A percentile compares a stretch with the other conserved stretches of the same genome.
These are phyloP conservation scores for Asclepias syriaca DNA, from an alignment of 257 asterid species.

Conservation along the genomic window DNA sequence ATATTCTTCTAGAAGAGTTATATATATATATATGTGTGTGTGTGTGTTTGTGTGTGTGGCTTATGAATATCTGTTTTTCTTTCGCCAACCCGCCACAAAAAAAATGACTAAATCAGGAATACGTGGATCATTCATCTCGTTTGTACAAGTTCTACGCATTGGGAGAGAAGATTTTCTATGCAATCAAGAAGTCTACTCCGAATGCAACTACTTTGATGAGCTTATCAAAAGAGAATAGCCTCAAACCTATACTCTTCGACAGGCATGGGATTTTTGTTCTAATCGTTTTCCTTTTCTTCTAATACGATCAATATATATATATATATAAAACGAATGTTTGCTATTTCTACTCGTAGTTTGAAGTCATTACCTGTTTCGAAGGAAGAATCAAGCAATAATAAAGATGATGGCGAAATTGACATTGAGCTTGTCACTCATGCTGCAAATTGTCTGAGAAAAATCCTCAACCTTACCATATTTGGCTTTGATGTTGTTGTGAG, in stretches of 20 bases:
- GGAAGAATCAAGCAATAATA: constrained; percentile 24
- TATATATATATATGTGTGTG: not conserved
- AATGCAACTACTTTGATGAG: constrained; percentile 65
- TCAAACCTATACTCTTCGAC: constrained; percentile 76
- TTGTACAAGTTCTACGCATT: constrained; percentile 81
- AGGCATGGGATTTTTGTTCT: constrained; percentile 40
- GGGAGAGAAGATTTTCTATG: constrained; percentile 69
- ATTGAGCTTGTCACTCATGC: constrained; percentile 73
- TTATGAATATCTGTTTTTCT: not conserved
- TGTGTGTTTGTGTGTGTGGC: not conserved
- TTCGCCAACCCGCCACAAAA: not conserved
- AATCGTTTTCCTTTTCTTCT: not conserved
- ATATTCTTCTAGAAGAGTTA: no score
- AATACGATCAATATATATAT: not conserved
- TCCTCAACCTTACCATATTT: constrained; percentile 72
- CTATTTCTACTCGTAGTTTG: constrained; percentile 49
- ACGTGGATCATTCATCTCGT: constrained; percentile 87
- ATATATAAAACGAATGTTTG: constrained; percentile 1
- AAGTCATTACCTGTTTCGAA: constrained; percentile 73
- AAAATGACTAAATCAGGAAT: constrained; percentile 57
- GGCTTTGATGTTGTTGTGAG: constrained; percentile 97
- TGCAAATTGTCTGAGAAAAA: constrained; percentile 67
- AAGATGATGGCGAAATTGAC: constrained; percentile 33
- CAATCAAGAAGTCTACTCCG: constrained; percentile 84
- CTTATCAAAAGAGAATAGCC: constrained; percentile 46